These are phyloP conservation scores for Xylaria polymorpha DNA, from an alignment of 2,329 filamentous ascomycete genomes.

Conservation along the genomic window DNA sequence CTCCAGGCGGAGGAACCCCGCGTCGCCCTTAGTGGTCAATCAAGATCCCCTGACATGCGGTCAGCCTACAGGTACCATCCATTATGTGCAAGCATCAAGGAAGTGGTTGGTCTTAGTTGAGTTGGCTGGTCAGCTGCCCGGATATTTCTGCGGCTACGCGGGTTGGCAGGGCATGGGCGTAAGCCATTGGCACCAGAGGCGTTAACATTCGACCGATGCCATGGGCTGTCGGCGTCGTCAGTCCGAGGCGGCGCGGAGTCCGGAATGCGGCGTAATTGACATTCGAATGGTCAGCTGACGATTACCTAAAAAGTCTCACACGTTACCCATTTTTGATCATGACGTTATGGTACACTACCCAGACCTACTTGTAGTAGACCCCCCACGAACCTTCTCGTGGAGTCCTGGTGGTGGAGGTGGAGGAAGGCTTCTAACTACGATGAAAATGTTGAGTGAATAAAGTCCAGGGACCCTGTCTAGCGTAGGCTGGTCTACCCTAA, in stretches of 20 bases:
- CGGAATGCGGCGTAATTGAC: conserved; percentile 20
- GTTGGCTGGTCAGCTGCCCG: conserved; percentile 26
- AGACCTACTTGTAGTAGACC: neutral
- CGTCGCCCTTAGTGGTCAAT: conserved; percentile 13
- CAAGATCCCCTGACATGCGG: conserved; percentile 12
- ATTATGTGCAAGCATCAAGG: conserved; percentile 8
- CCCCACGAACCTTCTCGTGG: conserved; percentile 1
- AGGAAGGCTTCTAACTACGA: neutral
- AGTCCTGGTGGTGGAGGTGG: neutral
- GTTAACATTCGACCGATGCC: conserved; percentile 1
- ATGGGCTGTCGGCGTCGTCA: conserved; percentile 20
- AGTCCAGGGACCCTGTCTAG: neutral
- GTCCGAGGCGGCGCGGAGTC: conserved; percentile 22
- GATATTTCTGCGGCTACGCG: conserved; percentile 19
- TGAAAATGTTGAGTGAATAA: neutral
- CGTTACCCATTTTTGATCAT: conserved; percentile 6
- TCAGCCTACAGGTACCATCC: conserved; percentile 28
- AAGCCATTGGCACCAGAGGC: conserved; percentile 23
- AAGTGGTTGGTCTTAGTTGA: neutral
- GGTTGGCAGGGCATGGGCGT: conserved; percentile 9
- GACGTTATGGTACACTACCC: conserved; percentile 6
- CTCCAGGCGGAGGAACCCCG: conserved; percentile 23
- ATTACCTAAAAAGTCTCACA: conserved; percentile 5
- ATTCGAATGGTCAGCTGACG: conserved; percentile 25
- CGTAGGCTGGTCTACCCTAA: neutral